A percentile compares a stretch with the other conserved stretches of the same genome.
Evolutionary conservation across 2,329 filamentous ascomycete species (phyloP).

Genomic region (Myriangium duriaei): DNA sequence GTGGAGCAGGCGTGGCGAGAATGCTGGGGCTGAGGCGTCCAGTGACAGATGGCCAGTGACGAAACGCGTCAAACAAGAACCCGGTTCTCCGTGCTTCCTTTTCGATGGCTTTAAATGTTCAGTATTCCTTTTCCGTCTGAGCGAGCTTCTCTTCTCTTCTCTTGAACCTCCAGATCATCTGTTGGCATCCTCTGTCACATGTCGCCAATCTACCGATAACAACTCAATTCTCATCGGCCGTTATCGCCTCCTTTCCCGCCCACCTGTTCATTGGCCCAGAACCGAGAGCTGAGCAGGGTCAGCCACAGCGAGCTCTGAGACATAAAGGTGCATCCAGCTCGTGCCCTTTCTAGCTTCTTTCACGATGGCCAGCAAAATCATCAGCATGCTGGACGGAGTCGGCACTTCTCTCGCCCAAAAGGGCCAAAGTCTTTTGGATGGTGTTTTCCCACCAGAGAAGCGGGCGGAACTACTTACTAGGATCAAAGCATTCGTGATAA

Average conservation of each 20-base stretch:
- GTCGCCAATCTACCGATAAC: neutral
- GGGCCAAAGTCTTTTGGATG: conserved; percentile 32
- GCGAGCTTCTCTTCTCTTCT: no score
- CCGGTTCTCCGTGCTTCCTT: no score
- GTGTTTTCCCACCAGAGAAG: conserved; percentile 46
- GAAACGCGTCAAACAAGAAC: no score
- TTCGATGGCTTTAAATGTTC: no score
- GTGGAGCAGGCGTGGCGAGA: no score
- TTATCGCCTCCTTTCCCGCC: neutral
- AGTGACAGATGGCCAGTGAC: no score
- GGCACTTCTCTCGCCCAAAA: conserved; percentile 18
- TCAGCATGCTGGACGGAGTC: conserved; percentile 19
- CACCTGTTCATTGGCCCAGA: neutral
- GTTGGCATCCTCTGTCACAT: neutral
- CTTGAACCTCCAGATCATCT: no score
- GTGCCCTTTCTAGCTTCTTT: no score
- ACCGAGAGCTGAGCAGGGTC: neutral
- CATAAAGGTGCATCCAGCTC: no score
- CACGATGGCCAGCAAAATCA: conserved; percentile 11
- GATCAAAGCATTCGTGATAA: conserved; percentile 43
- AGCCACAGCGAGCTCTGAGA: no score
- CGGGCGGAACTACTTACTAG: conserved; percentile 45
- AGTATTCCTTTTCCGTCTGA: no score
- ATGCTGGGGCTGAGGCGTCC: no score
- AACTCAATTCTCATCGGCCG: neutral